phyloP scores from a whole-genome alignment of 108 stramenopile genomes.

The Seminavis robusta region DNA sequence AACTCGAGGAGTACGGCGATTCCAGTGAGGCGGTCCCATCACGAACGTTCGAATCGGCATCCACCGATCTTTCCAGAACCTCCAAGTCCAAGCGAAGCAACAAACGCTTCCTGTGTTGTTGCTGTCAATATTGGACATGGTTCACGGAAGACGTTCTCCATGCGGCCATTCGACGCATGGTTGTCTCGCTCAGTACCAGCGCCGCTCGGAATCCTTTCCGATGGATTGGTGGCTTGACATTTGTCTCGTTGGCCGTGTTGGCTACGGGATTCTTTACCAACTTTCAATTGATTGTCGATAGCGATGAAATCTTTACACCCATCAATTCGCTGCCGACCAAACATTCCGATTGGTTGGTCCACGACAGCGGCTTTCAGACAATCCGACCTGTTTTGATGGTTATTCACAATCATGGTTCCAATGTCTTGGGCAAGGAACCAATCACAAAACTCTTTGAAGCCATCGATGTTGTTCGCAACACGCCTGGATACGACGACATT shows the following conservation, averaged over 20 bases:
- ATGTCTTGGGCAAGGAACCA: conserved; percentile 5
- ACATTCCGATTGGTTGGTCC: conserved; percentile 2
- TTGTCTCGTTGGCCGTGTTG: conserved; percentile 3
- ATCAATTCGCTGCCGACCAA: background rate
- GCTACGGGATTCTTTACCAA: conserved; percentile 8
- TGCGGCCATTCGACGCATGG: too few relatives aligned
- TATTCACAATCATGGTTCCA: conserved; percentile 5
- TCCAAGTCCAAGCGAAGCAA: too few relatives aligned
- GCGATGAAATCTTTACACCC: conserved; percentile 6
- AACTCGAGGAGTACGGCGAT: too few relatives aligned
- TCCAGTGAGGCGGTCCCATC: too few relatives aligned
- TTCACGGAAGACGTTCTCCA: too few relatives aligned
- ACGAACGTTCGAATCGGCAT: too few relatives aligned
- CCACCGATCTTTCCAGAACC: too few relatives aligned
- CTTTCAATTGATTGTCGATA: conserved; percentile 4
- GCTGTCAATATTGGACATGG: too few relatives aligned
- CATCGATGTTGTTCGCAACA: conserved; percentile 2
- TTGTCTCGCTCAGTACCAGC: too few relatives aligned
- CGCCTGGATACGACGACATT: conserved; percentile 6
- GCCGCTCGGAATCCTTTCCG: background rate
- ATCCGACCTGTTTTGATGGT: background rate
- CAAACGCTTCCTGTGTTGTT: too few relatives aligned
- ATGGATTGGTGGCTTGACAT: background rate
- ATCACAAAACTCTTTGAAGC: conserved; percentile 2
- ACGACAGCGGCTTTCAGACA: background rate